A percentile compares a stretch with the other conserved stretches of the same genome.
Conservation (phyloP, 129 eudicot species). For the Dittrichia graveolens region DNA sequence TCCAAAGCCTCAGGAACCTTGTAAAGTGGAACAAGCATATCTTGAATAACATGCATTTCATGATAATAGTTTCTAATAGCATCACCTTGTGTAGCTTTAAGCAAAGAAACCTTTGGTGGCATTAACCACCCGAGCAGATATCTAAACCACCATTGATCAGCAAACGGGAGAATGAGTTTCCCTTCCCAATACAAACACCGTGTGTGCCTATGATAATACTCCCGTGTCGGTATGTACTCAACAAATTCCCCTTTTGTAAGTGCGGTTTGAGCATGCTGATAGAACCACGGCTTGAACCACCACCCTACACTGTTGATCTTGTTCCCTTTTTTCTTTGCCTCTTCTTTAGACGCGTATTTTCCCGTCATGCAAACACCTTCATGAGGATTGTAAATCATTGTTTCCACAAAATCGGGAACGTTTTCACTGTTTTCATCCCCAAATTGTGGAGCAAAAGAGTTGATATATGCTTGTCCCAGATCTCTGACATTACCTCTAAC, state of each 20-base stretch:
- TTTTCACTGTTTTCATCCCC: conserved; percentile 71
- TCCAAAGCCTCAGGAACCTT: conserved; percentile 90
- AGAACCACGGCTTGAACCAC: conserved; percentile 96
- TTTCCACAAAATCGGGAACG: conserved; percentile 85
- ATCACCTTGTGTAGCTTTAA: conserved; percentile 94
- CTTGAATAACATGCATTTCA: conserved; percentile 92
- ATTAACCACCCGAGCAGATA: conserved; percentile 76
- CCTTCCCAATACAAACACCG: conserved; percentile 95
- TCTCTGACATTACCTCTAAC: conserved; percentile 64
- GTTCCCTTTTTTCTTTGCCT: conserved; percentile 75
- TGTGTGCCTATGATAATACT: conserved; percentile 91
- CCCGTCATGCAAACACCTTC: conserved; percentile 87
- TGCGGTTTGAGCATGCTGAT: conserved; percentile 82
- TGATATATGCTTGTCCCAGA: conserved; percentile 70
- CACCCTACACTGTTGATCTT: conserved; percentile 64
- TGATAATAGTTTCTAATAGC: conserved; percentile 88
- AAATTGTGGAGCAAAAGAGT: conserved; percentile 81
- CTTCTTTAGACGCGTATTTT: conserved; percentile 66
- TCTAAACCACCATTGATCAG: conserved; percentile 87
- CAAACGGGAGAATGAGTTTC: conserved; percentile 86
- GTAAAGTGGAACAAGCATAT: conserved; percentile 90
- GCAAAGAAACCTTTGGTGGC: conserved; percentile 94
- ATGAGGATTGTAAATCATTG: conserved; percentile 65
- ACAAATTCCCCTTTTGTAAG: conserved; percentile 75
- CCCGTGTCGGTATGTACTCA: conserved; percentile 88